Percentiles rank a stretch among this genome's conserved stretches.
phyloP scores from a whole-genome alignment of 2,329 filamentous ascomycete genomes.

The Pseudogymnoascus sp. region DNA sequence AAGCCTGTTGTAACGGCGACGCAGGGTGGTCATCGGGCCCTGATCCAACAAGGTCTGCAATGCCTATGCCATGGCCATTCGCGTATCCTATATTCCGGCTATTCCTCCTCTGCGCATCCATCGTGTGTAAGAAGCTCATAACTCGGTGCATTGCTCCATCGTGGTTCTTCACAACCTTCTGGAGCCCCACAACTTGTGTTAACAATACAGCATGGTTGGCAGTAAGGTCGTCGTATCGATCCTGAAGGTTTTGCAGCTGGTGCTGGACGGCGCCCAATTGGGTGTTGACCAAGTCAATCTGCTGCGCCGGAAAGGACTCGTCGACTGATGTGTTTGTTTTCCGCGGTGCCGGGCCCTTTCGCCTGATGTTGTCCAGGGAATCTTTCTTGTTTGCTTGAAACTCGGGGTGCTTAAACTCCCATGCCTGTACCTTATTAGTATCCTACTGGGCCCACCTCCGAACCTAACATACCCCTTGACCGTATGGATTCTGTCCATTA shows the following conservation, averaged over 20 bases:
- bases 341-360: slow-evolving; percentile 86
- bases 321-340: slow-evolving; percentile 63
- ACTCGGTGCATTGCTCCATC: slow-evolving; percentile 64
- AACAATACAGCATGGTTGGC: slow-evolving; percentile 55
- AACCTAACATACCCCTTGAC: slow-evolving; percentile 55
- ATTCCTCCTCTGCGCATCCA: slow-evolving; percentile 57
- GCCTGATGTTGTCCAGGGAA: slow-evolving; percentile 88
- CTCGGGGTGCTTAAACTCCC: slow-evolving; percentile 96
- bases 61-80: slow-evolving; percentile 31
- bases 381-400: slow-evolving; percentile 96
- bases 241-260: slow-evolving; percentile 80
- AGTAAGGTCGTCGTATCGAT: slow-evolving; percentile 71
- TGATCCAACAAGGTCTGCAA: slow-evolving; percentile 26
- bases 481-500: slow-evolving; percentile 72
- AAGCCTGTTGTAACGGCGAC: slow-evolving; percentile 59
- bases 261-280: slow-evolving; percentile 85
- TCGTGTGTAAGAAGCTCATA: slow-evolving; percentile 57
- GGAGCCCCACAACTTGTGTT: slow-evolving; percentile 52
- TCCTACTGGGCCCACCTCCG: slow-evolving; percentile 1
- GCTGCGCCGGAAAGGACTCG: slow-evolving; percentile 70
- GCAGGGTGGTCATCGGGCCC: slow-evolving; percentile 51
- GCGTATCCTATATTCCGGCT: slow-evolving; percentile 41
- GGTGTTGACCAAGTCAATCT: slow-evolving; percentile 81
- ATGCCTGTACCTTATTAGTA: slow-evolving; percentile 48
- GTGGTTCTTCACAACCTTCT: slow-evolving; percentile 58